Evolutionary conservation across 2,329 filamentous ascomycete species (phyloP).

Genomic region (Sordariomycetes sp.): DNA sequence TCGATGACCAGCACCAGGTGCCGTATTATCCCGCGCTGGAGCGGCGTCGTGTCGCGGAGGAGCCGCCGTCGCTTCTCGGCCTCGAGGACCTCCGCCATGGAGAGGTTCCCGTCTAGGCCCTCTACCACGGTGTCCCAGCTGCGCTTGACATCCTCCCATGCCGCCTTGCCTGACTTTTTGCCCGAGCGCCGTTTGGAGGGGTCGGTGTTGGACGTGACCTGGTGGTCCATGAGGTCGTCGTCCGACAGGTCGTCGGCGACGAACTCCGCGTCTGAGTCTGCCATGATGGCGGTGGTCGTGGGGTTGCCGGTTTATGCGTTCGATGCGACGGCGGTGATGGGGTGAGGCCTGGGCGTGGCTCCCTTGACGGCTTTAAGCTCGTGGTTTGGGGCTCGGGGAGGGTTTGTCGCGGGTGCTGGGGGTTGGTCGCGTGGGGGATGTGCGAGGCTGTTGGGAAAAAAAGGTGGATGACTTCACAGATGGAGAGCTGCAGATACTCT

Average conservation of each 20-base stretch:
- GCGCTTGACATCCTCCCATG: conserved; percentile 54
- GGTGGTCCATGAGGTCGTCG: conserved; percentile 44
- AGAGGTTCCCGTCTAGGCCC: conserved; percentile 66
- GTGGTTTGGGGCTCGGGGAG: not conserved
- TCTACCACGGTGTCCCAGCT: conserved; percentile 67
- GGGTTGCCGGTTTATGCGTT: not conserved
- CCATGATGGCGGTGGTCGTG: conserved; percentile 32
- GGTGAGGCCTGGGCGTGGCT: not conserved
- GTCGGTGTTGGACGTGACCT: conserved; percentile 15
- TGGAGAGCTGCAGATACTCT: not conserved
- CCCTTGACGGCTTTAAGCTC: not conserved
- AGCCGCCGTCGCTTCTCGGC: conserved; percentile 71
- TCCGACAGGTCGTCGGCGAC: conserved; percentile 50
- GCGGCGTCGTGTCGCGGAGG: conserved; percentile 82
- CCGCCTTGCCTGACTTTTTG: conserved; percentile 22
- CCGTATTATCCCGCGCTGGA: conserved; percentile 96
- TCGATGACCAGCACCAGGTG: conserved; percentile 86
- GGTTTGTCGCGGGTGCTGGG: not conserved
- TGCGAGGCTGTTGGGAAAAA: conserved; percentile 3
- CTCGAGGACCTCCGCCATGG: conserved; percentile 63
- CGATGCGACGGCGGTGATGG: not conserved
- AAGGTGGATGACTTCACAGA: not conserved
- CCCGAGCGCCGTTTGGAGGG: conserved; percentile 5
- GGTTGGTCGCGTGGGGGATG: not conserved
- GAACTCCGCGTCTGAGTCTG: conserved; percentile 62